Percentiles rank a stretch among this genome's conserved stretches.
phyloP scores from a whole-genome alignment of 1,284 basidiomycete genomes.

The Vanrija sp. region DNA sequence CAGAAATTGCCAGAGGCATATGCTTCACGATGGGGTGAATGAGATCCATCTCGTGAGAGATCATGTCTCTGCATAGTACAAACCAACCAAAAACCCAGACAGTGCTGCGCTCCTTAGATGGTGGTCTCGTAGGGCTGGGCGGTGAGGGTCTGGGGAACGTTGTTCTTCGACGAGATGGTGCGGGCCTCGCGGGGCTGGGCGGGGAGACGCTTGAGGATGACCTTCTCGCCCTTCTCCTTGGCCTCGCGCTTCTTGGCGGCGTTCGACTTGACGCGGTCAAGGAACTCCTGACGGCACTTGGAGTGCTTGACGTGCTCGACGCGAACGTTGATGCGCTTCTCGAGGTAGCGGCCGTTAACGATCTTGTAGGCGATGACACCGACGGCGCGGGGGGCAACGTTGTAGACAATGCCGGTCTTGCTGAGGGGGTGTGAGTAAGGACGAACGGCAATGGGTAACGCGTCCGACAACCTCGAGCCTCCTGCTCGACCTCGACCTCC shows the following conservation, averaged over 20 bases:
- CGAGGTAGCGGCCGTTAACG: conserved; percentile 97
- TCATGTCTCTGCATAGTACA: conserved; percentile 36
- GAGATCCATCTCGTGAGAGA: conserved; percentile 33
- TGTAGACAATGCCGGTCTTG: conserved; percentile 93
- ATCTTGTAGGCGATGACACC: conserved; percentile 98
- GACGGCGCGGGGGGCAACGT: conserved; percentile 90
- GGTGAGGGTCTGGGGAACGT: conserved; percentile 87
- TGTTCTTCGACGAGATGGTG: conserved; percentile 70
- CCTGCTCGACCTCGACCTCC: no score
- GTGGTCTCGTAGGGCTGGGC: conserved; percentile 67
- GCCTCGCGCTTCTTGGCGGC: conserved; percentile 78
- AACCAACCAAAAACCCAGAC: conserved; percentile 19
- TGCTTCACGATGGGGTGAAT: conserved; percentile 2
- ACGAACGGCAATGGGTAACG: background rate
- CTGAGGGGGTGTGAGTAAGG: conserved; percentile 34
- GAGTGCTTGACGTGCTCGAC: conserved; percentile 98
- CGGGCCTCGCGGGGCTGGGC: conserved; percentile 75
- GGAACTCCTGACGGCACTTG: conserved; percentile 97
- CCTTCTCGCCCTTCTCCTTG: conserved; percentile 84
- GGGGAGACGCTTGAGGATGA: conserved; percentile 83
- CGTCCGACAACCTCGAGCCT: no score
- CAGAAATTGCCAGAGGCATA: no score
- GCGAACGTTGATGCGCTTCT: conserved; percentile 99
- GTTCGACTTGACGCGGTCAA: conserved; percentile 93
- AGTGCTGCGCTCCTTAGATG: conserved; percentile 38